phyloP scores from a whole-genome alignment of 2,329 filamentous ascomycete genomes.

The Fusarium sambucinum region DNA sequence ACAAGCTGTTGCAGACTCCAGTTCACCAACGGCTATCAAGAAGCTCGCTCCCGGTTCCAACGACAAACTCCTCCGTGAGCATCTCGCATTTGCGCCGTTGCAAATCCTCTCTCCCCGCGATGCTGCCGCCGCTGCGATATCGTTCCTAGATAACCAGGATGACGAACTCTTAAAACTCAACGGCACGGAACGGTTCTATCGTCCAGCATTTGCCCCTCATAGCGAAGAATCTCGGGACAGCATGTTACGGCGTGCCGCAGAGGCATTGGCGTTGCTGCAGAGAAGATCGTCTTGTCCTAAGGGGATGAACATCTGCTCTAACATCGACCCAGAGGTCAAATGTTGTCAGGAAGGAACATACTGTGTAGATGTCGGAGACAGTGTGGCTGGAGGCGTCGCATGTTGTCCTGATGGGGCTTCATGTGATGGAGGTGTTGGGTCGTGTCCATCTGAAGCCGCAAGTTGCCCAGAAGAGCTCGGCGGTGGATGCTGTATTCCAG shows the following conservation, averaged over 20 bases:
- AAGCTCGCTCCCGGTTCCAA: constrained; percentile 78
- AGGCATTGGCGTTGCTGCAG: constrained; percentile 62
- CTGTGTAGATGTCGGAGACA: constrained; percentile 74
- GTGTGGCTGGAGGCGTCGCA: constrained; percentile 74
- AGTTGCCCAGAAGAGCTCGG: constrained; percentile 74
- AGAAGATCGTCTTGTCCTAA: constrained; percentile 75
- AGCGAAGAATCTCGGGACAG: constrained; percentile 43
- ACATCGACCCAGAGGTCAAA: constrained; percentile 74
- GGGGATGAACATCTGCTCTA: constrained; percentile 73
- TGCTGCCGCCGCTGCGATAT: constrained; percentile 49
- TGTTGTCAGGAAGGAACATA: constrained; percentile 77
- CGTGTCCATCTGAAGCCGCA: constrained; percentile 72
- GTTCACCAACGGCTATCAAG: constrained; percentile 70
- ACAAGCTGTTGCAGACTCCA: constrained; percentile 51
- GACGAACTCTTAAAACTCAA: constrained; percentile 33
- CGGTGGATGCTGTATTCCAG: constrained; percentile 81
- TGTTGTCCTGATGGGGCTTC: constrained; percentile 76
- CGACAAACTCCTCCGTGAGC: constrained; percentile 80
- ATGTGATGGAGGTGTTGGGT: constrained; percentile 72
- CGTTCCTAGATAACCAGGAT: constrained; percentile 49
- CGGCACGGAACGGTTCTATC: constrained; percentile 51
- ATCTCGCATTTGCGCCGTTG: constrained; percentile 64
- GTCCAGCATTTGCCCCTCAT: constrained; percentile 66
- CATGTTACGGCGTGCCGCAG: constrained; percentile 59
- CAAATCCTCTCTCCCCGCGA: constrained; percentile 47